phyloP scores from a whole-genome alignment of 345 rosid genomes.

The Noccaea caerulescens region DNA sequence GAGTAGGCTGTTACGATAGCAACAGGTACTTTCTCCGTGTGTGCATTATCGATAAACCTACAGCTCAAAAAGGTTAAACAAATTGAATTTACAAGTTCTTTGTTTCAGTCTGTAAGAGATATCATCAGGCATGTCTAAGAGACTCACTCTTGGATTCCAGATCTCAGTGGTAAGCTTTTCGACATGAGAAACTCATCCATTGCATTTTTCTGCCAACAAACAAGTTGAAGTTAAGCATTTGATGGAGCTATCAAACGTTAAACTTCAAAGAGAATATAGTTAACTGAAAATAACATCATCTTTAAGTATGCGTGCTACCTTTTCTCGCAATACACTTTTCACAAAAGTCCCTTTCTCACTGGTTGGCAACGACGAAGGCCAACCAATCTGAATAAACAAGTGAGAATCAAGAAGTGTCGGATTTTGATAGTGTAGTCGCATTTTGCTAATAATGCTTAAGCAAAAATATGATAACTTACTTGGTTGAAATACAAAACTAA shows the following conservation, averaged over 20 bases:
- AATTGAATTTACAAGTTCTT: background rate
- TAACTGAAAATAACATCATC: constrained; percentile 14
- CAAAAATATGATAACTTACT: constrained; percentile 44
- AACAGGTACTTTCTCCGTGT: constrained; percentile 63
- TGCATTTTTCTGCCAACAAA: constrained; percentile 74
- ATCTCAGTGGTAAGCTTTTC: constrained; percentile 70
- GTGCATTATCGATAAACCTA: constrained; percentile 82
- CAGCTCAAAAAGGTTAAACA: constrained; percentile 34
- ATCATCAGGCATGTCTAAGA: constrained; percentile 27
- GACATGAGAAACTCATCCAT: constrained; percentile 68
- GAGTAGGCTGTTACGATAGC: constrained; percentile 64
- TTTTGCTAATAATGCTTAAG: background rate
- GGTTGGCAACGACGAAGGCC: constrained; percentile 95
- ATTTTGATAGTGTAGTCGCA: background rate
- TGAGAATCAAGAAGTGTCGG: constrained; percentile 12
- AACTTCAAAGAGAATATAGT: background rate
- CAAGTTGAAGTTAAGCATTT: constrained; percentile 33
- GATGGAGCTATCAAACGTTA: constrained; percentile 15
- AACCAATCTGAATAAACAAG: constrained; percentile 70
- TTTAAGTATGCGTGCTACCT: constrained; percentile 54
- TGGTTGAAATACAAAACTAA: constrained; percentile 77
- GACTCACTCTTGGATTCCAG: constrained; percentile 86
- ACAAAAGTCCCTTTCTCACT: constrained; percentile 74
- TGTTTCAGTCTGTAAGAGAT: constrained; percentile 1
- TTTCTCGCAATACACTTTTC: constrained; percentile 69